Base-by-base conservation (phyloP, 192 early-diverging fungal genomes). In the Backusella tarrabulga region DNA sequence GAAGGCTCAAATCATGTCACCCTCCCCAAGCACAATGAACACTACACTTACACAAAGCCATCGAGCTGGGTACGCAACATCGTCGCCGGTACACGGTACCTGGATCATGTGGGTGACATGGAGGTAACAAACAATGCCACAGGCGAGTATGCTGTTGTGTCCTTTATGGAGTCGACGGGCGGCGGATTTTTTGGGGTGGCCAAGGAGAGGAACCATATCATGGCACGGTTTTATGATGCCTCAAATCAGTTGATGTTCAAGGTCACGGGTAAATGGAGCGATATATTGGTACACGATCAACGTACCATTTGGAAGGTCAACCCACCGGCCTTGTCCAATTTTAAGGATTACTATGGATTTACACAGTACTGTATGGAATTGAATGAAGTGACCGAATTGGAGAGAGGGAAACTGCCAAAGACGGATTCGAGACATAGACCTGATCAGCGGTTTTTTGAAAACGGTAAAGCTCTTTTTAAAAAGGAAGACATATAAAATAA, bases 361-460 rank as follows among this genome's bases (percentile, higher is more conserved):
- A 93, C 94, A 9, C 89, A 91, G 76, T 96, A 94, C 74, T 88
- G 94, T 17, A 93, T 94, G 56, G 92, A 96, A 60, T 87, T 99
- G 36, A 98, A 98, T 83, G 96, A 98, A 84, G 73, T 98, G 21
- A 91, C 91, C 1, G 85, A 88, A 4, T 90, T 90, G 34, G 79
- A 93, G 52, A 74, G 79, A n/a, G 77, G 75, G 7, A 69, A 85
- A 42, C 76, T 98, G 41, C 96, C 97, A 34, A 89, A 78, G 72
- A 98, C 97, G 2, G 97, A 98, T 82, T 95, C 96, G 6, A 87
- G 97, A 9, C 93, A 92, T 81, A 87, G 97, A 21, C 90, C 95
- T 21, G 97, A 98, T 83, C 97, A 70, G 12, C 11, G 35, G 8
- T 70, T 63, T 14, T 74, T 63, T 32, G 44, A 21, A 60, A 46